Evolutionary conservation across 1,284 basidiomycete genomes (phyloP), one percentile per base, ranked within the genome.

Genomic region (Ganoderma meredithae): DNA sequence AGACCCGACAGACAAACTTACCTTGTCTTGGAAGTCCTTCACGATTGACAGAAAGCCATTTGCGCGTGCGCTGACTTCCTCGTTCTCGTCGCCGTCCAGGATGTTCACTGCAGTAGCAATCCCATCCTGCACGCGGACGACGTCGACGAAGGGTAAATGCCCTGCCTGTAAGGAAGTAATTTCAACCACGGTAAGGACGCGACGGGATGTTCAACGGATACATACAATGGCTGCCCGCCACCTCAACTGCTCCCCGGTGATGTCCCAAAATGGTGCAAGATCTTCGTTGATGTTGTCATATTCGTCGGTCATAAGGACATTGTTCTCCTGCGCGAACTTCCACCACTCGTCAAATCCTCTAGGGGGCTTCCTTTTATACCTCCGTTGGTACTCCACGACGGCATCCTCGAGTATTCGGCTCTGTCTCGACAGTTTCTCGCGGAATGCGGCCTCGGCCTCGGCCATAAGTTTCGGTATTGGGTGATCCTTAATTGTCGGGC

Each of bases 281-380:
- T 98, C 96, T 61, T 85, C 83, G 66, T 88, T 79, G n/a, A 98
- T 84, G 39, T 89, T 87, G 75, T 98, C 95, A 76, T 95, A 98
- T 77, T 98, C 96, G 81, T 98, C 96, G 25, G 95, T 85, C 82
- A 98, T 89, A 75, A 90, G 87, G 64, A 94, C 91, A 25, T 88
- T 83, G 76, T 94, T 86, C 62, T 89, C 83, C 78, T 86, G 82
- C 25, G 92, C 93, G 80, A 97, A 98, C 65, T 83, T 79, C 86
- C 90, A 98, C 96, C 96, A 98, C 52, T 88, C 82, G 75, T 96
- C 95, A 74, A 98, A 98, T 0, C 95, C 96, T 65, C 86, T 88
- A 0, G 96, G 96, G 3, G 96, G 96, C n/a, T 87, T 80, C 53
- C 90, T 88, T 2, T 83, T 82, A 78, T 97, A 97, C 61, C 96